Evolutionary conservation across 345 rosid species (phyloP).

Genomic region (Dovyalis caffra): DNA sequence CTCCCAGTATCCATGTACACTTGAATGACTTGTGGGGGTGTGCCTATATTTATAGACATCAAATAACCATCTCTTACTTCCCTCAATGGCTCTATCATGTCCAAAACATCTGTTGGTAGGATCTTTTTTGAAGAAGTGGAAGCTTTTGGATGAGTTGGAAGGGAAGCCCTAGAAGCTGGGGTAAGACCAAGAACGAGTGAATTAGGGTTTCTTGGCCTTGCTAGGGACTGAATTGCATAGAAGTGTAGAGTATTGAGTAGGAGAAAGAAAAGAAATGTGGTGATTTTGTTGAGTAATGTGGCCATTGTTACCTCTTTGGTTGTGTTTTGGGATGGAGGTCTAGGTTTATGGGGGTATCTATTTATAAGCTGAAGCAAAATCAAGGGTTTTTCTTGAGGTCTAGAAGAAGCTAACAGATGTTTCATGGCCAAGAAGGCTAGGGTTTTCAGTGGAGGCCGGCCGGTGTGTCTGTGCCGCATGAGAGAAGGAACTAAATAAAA

Average conservation of each 20-base stretch:
- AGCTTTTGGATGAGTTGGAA: constrained; percentile 34
- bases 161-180: constrained; percentile 36
- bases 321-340: neutral
- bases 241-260: constrained; percentile 10
- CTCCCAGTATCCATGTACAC: constrained; percentile 87
- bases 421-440: neutral
- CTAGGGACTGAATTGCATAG: constrained; percentile 32
- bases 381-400: neutral
- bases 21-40: constrained; percentile 75
- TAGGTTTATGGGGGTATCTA: neutral
- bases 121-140: constrained; percentile 21
- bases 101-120: constrained; percentile 26
- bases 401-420: neutral
- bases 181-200: constrained; percentile 52
- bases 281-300: neutral
- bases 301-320: constrained; percentile 2
- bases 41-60: constrained; percentile 63
- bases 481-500: neutral
- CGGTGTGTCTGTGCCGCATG: neutral
- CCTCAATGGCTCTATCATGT: constrained; percentile 52
- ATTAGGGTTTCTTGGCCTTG: constrained; percentile 32
- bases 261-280: constrained; percentile 27
- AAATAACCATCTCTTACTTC: constrained; percentile 77
- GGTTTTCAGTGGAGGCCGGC: neutral
- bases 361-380: neutral